phyloP scores from a whole-genome alignment of 2,329 filamentous ascomycete genomes.

The Elsinoe arachidis region DNA sequence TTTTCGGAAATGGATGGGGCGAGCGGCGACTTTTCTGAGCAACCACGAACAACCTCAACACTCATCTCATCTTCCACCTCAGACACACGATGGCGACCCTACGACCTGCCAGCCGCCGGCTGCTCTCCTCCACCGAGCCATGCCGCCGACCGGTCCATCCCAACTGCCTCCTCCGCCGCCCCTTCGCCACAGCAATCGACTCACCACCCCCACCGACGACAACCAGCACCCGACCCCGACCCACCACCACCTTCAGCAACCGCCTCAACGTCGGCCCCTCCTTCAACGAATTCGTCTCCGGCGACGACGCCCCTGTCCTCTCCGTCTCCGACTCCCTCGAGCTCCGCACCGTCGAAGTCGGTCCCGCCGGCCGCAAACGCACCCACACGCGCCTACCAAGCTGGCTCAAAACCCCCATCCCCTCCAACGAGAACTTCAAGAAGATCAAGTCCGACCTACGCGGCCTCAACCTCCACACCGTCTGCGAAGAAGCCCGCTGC shows the following conservation, averaged over 20 bases:
- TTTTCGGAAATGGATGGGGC: slow-evolving; percentile 1
- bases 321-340: slow-evolving; percentile 47
- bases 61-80: neutral
- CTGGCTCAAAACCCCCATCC: slow-evolving; percentile 96
- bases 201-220: slow-evolving; percentile 24
- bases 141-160: slow-evolving; percentile 21
- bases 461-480: slow-evolving; percentile 83
- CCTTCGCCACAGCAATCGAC: slow-evolving; percentile 38
- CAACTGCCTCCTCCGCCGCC: slow-evolving; percentile 25
- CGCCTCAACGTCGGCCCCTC: slow-evolving; percentile 57
- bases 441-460: slow-evolving; percentile 90
- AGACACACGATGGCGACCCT: slow-evolving; percentile 20
- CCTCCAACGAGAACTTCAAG: slow-evolving; percentile 77
- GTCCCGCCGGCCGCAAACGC: slow-evolving; percentile 54
- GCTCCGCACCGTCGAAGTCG: slow-evolving; percentile 53
- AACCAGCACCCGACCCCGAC: slow-evolving; percentile 30
- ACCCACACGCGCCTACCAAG: slow-evolving; percentile 68
- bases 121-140: slow-evolving; percentile 20
- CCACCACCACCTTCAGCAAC: slow-evolving; percentile 50
- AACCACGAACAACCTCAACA: neutral
- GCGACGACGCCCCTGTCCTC: slow-evolving; percentile 28
- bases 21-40: slow-evolving; percentile 10
- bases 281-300: slow-evolving; percentile 54
- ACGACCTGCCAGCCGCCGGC: slow-evolving; percentile 21
- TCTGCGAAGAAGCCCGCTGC: slow-evolving; percentile 94